Base-by-base conservation (phyloP, 2,329 filamentous ascomycete species). In the Ophiocordyceps camponoti-saundersi region DNA sequence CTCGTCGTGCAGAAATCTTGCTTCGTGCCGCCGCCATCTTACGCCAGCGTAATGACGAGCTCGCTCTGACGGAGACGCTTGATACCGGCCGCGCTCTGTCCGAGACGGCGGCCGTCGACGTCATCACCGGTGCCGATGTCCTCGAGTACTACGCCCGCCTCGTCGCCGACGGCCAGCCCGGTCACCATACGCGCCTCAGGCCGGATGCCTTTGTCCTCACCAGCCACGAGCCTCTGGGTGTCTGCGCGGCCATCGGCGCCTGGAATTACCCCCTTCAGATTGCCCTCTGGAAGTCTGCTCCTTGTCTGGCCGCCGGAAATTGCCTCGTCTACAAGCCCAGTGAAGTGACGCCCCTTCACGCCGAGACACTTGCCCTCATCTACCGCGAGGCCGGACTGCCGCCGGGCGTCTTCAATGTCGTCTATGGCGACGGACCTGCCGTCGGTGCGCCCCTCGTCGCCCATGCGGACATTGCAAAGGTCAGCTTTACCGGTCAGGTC, bases 191-290 rank as follows among this genome's bases (percentile, higher is more conserved):
- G 44, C 77, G 80, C 48, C 69, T 93, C 41, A 73, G 87, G 39
- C 71, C 79, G 45, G 80, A 86, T 53, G 85, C 86, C 4, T 88
- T 82, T 75, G 78, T 92, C 36, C 87, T 89, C 63, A 89, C 84
- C 12, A 81, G 78, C 57, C 90, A 92, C 61, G 82, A 85, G 54
- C 74, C 87, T 6, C 68, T 93, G 18, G 87, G 87, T 23, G 85
- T 92, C 15, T 93, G 86, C 60, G 87, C 77, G 15, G 87, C 85
- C 48, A 93, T 93, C 53, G 87, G 86, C 47, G 87, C 87, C 15
- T 93, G 86, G 86, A 93, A 93, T 65, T 93, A 93, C 59, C 87
- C 87, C 13, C 84, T 93, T 52, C 86, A 93, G 62, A 93, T 93
- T 53, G 86, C 86, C 10, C 70, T 93, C 1, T 93, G 86, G 86